phyloP scores from a whole-genome alignment of 805 yeast species.

The Yueomyces sinensis region DNA sequence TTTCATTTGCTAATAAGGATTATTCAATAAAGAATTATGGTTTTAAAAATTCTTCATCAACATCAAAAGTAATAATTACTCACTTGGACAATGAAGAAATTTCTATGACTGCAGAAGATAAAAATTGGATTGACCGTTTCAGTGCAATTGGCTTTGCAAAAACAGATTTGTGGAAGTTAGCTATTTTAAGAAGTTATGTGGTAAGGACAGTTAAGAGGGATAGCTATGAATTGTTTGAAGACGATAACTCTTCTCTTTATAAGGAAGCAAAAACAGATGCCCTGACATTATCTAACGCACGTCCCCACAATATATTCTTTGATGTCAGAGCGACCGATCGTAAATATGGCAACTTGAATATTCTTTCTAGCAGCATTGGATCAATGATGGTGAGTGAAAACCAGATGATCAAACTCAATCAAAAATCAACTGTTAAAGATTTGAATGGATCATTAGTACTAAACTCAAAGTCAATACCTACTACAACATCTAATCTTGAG shows the following conservation, averaged over 20 bases:
- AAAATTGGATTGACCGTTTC: constrained; percentile 59
- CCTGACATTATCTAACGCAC: constrained; percentile 14
- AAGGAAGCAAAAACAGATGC: neutral
- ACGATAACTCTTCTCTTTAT: neutral
- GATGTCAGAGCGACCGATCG: constrained; percentile 22
- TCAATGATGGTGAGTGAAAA: neutral
- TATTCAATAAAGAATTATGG: constrained; percentile 19
- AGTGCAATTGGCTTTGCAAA: constrained; percentile 61
- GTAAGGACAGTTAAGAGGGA: constrained; percentile 30
- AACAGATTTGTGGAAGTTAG: constrained; percentile 72
- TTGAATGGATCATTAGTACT: constrained; percentile 25
- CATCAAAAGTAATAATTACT: constrained; percentile 10
- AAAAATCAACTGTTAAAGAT: constrained; percentile 5
- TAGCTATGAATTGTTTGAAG: neutral
- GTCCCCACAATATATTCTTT: constrained; percentile 41
- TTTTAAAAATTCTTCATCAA: constrained; percentile 6
- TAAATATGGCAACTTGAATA: neutral
- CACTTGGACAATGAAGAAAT: constrained; percentile 31
- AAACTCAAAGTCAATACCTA: constrained; percentile 27
- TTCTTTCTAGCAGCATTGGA: constrained; percentile 3
- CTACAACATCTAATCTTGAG: constrained; percentile 27
- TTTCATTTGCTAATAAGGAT: constrained; percentile 17
- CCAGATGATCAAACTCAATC: neutral
- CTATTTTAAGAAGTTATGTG: constrained; percentile 55
- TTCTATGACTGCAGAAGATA: constrained; percentile 52